Conservation (phyloP, 2,329 filamentous ascomycete species). For the Botrytis medusae region DNA sequence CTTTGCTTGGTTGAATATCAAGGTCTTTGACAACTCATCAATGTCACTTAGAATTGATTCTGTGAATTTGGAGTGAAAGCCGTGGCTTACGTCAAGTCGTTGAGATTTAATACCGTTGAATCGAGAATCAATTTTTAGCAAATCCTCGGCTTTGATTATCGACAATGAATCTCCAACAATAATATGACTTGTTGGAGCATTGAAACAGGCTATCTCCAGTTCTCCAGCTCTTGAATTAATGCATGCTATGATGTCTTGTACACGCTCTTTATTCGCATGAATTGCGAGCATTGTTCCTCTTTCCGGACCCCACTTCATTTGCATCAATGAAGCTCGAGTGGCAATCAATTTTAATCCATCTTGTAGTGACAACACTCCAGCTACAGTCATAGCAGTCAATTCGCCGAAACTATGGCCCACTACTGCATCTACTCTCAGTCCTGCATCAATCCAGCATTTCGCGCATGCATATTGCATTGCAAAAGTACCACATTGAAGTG, state of each 20-base stretch:
- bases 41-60: constrained; percentile 16
- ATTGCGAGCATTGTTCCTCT: constrained; percentile 2
- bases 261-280: neutral
- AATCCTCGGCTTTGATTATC: constrained; percentile 15
- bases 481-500: constrained; percentile 27
- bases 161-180: neutral
- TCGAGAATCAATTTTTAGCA: constrained; percentile 11
- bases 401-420: constrained; percentile 45
- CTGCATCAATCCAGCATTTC: constrained; percentile 28
- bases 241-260: neutral
- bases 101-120: constrained; percentile 34
- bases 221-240: neutral
- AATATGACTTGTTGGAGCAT: neutral
- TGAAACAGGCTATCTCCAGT: neutral
- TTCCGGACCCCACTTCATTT: constrained; percentile 3
- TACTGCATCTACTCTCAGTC: constrained; percentile 21
- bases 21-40: neutral
- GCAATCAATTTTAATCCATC: constrained; percentile 33
- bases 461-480: constrained; percentile 30
- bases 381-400: constrained; percentile 40
- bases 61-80: constrained; percentile 33
- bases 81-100: constrained; percentile 25
- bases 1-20: constrained; percentile 10
- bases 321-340: constrained; percentile 40
- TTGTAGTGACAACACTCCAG: constrained; percentile 22